These are phyloP conservation scores for Penicillium sp. DNA, from an alignment of 2,329 filamentous ascomycete species.

Conservation along the genomic window DNA sequence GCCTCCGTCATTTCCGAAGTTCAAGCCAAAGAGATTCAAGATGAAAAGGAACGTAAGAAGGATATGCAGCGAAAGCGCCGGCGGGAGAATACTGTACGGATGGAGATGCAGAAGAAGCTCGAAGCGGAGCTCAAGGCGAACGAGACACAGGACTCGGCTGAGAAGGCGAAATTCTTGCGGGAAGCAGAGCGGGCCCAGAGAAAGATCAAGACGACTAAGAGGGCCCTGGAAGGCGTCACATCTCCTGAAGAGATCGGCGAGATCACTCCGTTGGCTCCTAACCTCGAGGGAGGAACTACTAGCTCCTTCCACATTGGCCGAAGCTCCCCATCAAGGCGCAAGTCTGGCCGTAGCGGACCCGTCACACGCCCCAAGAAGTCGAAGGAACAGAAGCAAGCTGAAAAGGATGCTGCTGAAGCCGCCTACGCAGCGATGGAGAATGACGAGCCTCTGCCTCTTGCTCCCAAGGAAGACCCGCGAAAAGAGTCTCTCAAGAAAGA, in stretches of 20 bases:
- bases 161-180: constrained; percentile 77
- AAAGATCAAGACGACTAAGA: constrained; percentile 88
- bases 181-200: constrained; percentile 90
- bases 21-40: constrained; percentile 84
- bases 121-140: constrained; percentile 78
- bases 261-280: constrained; percentile 74
- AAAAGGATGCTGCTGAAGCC: constrained; percentile 79
- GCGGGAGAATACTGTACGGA: constrained; percentile 90
- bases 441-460: constrained; percentile 54
- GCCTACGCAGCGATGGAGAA: constrained; percentile 74
- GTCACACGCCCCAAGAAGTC: constrained; percentile 81
- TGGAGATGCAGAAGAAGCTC: constrained; percentile 82
- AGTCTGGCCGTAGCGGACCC: constrained; percentile 57
- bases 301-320: constrained; percentile 77
- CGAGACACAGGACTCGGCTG: constrained; percentile 78
- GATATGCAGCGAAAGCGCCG: constrained; percentile 98
- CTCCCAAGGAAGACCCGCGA: constrained; percentile 62
- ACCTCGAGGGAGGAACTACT: constrained; percentile 83
- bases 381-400: constrained; percentile 71
- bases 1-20: constrained; percentile 83
- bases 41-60: constrained; percentile 99
- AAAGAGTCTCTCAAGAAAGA: constrained; percentile 51
- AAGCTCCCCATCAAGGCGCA: constrained; percentile 57
- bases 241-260: constrained; percentile 72
- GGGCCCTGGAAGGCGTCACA: constrained; percentile 83